phyloP scores from a whole-genome alignment of 2,329 filamentous ascomycete species.

The Arthrobotrys conoides region DNA sequence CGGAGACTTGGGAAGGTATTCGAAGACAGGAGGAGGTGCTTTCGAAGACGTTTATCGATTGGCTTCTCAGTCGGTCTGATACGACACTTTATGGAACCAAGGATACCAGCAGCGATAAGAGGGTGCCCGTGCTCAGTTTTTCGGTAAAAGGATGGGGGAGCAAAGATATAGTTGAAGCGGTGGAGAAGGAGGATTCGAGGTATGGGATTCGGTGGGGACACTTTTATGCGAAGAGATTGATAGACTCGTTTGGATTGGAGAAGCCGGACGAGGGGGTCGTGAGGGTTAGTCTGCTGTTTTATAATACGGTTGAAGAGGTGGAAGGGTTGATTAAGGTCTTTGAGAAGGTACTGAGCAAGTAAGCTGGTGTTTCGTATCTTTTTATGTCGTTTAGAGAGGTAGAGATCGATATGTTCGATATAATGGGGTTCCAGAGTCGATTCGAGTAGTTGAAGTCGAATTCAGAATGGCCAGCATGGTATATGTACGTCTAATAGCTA shows the following conservation, averaged over 20 bases:
- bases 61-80: constrained; percentile 71
- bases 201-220: constrained; percentile 59
- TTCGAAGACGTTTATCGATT: constrained; percentile 74
- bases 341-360: constrained; percentile 31
- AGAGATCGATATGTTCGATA: too few species aligned
- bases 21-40: constrained; percentile 74
- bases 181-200: constrained; percentile 39
- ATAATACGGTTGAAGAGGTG: constrained; percentile 58
- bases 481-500: too few species aligned
- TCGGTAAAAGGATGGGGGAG: constrained; percentile 52
- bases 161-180: constrained; percentile 52
- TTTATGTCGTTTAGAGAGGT: too few species aligned
- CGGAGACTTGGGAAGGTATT: constrained; percentile 71
- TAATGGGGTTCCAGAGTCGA: too few species aligned
- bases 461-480: too few species aligned
- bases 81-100: constrained; percentile 70
- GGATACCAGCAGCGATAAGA: constrained; percentile 29
- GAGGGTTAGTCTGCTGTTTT: constrained; percentile 54
- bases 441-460: too few species aligned
- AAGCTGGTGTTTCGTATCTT: background rate
- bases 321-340: constrained; percentile 54
- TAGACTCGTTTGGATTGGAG: constrained; percentile 49
- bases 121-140: constrained; percentile 51
- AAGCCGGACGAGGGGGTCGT: constrained; percentile 54
- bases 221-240: constrained; percentile 48